These are phyloP conservation scores for Brasenia schreberi DNA, from an alignment of 164 flowering plant genomes.

Conservation along the genomic window DNA sequence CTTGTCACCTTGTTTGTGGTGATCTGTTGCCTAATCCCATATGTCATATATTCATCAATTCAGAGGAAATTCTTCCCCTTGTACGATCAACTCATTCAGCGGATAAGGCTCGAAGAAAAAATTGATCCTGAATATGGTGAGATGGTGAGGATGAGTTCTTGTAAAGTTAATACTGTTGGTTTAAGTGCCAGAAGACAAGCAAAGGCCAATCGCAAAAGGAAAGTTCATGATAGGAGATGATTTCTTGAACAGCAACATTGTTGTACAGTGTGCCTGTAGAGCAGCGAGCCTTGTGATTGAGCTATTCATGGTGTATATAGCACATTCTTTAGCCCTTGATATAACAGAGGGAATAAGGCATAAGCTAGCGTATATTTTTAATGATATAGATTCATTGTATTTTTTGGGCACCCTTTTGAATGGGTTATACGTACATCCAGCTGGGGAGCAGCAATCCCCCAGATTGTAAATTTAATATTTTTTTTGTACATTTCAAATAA, in stretches of 20 bases:
- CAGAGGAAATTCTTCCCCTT: conserved; percentile 76
- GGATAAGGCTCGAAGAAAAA: conserved; percentile 41
- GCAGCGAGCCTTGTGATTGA: no score
- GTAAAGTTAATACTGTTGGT: conserved; percentile 52
- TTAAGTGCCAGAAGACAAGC: conserved; percentile 44
- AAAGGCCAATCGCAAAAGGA: conserved; percentile 4
- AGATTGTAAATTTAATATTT: no score
- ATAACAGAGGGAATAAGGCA: no score
- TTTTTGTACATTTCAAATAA: no score
- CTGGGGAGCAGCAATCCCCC: no score
- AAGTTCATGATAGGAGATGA: conserved; percentile 4
- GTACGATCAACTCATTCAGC: conserved; percentile 82
- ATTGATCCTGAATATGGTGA: conserved; percentile 47
- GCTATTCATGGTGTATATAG: no score
- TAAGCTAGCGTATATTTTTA: no score
- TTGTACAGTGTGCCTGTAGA: no score
- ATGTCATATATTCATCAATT: conserved; percentile 40
- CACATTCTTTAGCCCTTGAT: no score
- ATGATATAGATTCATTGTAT: no score
- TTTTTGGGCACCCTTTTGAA: no score
- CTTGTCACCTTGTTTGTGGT: conserved; percentile 39
- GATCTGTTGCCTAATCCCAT: conserved; percentile 48
- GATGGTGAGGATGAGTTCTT: conserved; percentile 53
- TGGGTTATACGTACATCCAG: no score
- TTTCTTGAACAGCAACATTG: background rate